Evolutionary conservation across 495 filamentous ascomycete species (phyloP), one percentile per base, ranked within the genome.

Genomic region (Tetracladium setigerum): DNA sequence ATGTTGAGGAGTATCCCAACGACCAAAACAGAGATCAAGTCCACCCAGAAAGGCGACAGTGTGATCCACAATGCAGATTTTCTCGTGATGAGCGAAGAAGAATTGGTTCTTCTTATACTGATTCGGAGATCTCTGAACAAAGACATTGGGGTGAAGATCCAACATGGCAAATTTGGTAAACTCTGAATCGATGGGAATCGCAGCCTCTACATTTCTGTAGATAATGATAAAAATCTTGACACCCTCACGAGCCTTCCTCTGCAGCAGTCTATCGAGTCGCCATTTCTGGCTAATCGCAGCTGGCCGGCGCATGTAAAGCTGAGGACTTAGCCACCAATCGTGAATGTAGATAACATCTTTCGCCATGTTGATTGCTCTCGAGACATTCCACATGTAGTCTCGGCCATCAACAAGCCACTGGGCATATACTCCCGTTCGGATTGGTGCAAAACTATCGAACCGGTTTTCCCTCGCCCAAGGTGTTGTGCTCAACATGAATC

Each of bases 381-480:
- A 95, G 6, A 97, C 90, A 56, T 95, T 90, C 92, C 92, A 99
- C 91, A 97, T 97, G 66, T 97, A 91, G 59, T 99, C 92, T 41
- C 92, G 78, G 12, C 87, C 92, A 65, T 99, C 92, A 2, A 99
- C 92, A 5, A 99, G 72, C 92, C 91, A 97, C 59, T 95, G 89
- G 3, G 91, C 92, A 68, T 89, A 89, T 24, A 92, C 89, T 38
- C 81, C 79, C 18, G 78, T 81, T 43, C 92, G 77, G 8, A 97
- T 84, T 2, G 92, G 92, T 0, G 92, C 94, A 67, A 94, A 99
- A 58, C 89, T 95, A 46, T 81, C 83, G 59, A 96, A 97, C 11
- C 92, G 81, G 52, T 99, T 90, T 13, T 70, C 72, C 47, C 79
- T 78, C 37, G 84, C 71, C 92, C 92, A 99, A 11, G 76, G 72